Percentiles rank a stretch among this genome's conserved stretches.
phyloP scores from a whole-genome alignment of 2,329 filamentous ascomycete species.

The Cladosporium sp. region DNA sequence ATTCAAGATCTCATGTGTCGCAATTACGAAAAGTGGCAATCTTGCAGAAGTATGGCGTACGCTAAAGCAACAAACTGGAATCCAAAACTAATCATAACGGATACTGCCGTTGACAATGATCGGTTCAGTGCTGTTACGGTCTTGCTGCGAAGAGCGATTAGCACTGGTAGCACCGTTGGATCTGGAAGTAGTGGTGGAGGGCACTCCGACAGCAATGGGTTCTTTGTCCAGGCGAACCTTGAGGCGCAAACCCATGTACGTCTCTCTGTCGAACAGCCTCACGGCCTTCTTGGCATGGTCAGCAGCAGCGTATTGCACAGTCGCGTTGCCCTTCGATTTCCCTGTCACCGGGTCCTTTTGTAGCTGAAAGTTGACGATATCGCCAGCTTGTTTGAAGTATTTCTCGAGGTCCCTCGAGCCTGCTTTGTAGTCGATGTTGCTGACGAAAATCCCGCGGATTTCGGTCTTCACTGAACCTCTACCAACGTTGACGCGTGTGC shows the following conservation, averaged over 20 bases:
- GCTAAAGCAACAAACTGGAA: too few relatives aligned
- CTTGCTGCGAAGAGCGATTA: not conserved
- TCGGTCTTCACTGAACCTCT: conserved; percentile 24
- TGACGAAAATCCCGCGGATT: conserved; percentile 28
- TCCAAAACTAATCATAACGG: not conserved
- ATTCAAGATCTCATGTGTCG: too few relatives aligned
- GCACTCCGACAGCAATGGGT: conserved; percentile 16
- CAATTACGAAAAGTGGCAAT: too few relatives aligned
- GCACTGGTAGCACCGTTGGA: not conserved
- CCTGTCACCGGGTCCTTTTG: conserved; percentile 20
- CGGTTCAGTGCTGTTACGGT: conserved; percentile 12
- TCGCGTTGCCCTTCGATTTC: conserved; percentile 27
- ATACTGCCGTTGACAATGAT: conserved; percentile 23
- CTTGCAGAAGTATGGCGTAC: too few relatives aligned
- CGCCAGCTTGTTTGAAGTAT: conserved; percentile 24
- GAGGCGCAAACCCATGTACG: conserved; percentile 23
- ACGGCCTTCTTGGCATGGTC: conserved; percentile 25
- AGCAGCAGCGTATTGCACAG: conserved; percentile 23
- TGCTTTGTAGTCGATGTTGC: conserved; percentile 26
- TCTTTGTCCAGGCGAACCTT: conserved; percentile 26
- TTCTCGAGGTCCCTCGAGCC: conserved; percentile 22
- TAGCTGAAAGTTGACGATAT: conserved; percentile 20
- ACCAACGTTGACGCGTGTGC: conserved; percentile 24
- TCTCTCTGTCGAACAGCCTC: conserved; percentile 20
- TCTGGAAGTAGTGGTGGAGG: not conserved